Evolutionary conservation across 1,284 basidiomycete genomes (phyloP).

Genomic region (Puccinia novopanici): DNA sequence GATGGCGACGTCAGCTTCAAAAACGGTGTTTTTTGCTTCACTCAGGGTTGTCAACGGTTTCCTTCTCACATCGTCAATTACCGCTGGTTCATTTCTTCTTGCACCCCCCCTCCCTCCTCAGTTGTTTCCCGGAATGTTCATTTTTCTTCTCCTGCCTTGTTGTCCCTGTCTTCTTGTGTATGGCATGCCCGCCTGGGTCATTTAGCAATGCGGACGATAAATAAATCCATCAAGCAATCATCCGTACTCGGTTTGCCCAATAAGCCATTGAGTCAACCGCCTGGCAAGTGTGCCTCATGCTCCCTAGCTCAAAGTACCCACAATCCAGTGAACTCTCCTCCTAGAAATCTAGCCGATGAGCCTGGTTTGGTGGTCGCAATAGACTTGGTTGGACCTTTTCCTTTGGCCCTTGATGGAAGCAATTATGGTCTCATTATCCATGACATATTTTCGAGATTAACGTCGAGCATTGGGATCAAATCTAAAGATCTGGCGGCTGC

Average conservation of each 20-base stretch:
- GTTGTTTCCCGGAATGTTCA: neutral
- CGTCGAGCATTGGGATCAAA: neutral
- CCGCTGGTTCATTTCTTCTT: neutral
- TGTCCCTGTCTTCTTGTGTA: neutral
- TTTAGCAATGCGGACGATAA: neutral
- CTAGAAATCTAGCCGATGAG: neutral
- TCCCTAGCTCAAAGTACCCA: neutral
- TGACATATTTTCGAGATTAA: neutral
- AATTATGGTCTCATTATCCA: neutral
- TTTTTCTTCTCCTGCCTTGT: neutral
- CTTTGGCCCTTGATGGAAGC: neutral
- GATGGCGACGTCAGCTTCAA: neutral
- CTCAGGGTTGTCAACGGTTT: neutral
- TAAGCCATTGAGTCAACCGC: neutral
- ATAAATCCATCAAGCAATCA: too few species aligned
- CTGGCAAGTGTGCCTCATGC: neutral
- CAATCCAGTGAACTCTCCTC: neutral
- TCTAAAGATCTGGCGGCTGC: neutral
- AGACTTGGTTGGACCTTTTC: neutral
- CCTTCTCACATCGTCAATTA: neutral
- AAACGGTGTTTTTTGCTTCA: neutral
- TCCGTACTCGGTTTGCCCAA: neutral
- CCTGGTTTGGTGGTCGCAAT: neutral
- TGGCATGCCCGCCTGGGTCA: constrained; percentile 26
- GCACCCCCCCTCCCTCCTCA: too few species aligned